Evolutionary conservation across 164 flowering plant species (phyloP), one percentile per base, ranked within the genome.

Genomic region (Vitis riparia): DNA sequence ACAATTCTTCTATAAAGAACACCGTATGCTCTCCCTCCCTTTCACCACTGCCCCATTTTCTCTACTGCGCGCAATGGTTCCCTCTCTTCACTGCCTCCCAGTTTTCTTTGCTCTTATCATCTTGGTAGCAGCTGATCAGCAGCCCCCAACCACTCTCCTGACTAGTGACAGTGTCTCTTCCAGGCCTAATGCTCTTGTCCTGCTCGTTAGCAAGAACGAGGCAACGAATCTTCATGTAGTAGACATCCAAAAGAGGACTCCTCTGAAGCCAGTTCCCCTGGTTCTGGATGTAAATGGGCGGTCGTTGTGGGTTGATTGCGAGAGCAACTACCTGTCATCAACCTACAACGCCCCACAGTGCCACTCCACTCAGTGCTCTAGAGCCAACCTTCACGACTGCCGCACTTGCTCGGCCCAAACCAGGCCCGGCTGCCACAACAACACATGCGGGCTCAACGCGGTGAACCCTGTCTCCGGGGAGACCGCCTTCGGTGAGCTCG

Each of bases 231-330:
- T 71, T 15, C 73, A 80, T 49, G 67, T 78, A 8, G 53, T 77
- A 2, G 51, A 51, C 2, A 73, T 83, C 32, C 66, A 63, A 1
- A 75, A 76, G 56, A 50, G 84, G 19, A 80, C 84, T 5, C 86
- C 84, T 8, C 67, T 51, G 3, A 5, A 48, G 13, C 47, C 67
- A 0, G 48, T 77, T 4, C 74, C 79, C 2, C 68, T 78, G 5
- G 71, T 83, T 7, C n/a, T 83, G 17, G 86, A 83, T 63, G 71
- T 83, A 8, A 79, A 75, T 15, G 80, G 79, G 11, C 66, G 32
- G 51, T 70, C 68, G 63, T 51, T 83, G n/a, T 83, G 82, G 82
- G 77, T 65, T 0, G 62, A 63, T 47, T 83, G 82, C 30, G 73
- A 78, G 1, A 56, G 47, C 15, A 30, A 66, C 55, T 79, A 79